Conservation (phyloP, 2,329 filamentous ascomycete genomes). For the Aspergillus awamori region DNA sequence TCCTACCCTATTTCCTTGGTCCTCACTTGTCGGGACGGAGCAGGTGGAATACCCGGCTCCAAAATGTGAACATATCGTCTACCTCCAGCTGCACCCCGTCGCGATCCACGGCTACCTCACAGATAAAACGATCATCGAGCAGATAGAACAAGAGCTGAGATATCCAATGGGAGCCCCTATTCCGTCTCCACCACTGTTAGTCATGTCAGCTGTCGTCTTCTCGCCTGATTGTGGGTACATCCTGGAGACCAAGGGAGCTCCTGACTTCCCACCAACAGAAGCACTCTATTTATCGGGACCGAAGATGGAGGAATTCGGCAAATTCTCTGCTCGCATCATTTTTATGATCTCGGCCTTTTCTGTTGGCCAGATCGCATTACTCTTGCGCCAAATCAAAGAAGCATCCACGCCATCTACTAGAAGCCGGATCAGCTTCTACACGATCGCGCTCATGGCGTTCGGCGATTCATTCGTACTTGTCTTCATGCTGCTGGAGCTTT, state of each 20-base stretch:
- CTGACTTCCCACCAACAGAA: slow-evolving; percentile 56
- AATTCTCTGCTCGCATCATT: slow-evolving; percentile 55
- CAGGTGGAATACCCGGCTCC: slow-evolving; percentile 58
- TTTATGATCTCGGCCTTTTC: slow-evolving; percentile 56
- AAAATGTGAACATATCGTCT: slow-evolving; percentile 87
- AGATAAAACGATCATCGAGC: slow-evolving; percentile 45
- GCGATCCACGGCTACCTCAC: slow-evolving; percentile 32
- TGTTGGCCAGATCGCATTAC: slow-evolving; percentile 57
- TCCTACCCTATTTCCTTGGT: slow-evolving; percentile 71
- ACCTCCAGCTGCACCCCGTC: slow-evolving; percentile 66
- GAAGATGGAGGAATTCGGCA: slow-evolving; percentile 60
- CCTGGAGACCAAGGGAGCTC: slow-evolving; percentile 62
- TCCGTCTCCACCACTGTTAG: slow-evolving; percentile 54
- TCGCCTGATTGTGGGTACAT: slow-evolving; percentile 70
- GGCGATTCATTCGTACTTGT: slow-evolving; percentile 64
- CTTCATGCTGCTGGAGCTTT: slow-evolving; percentile 59
- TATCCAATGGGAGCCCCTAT: slow-evolving; percentile 61
- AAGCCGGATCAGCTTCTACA: slow-evolving; percentile 66
- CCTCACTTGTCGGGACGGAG: slow-evolving; percentile 63
- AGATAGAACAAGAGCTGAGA: slow-evolving; percentile 62
- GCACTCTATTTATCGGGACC: slow-evolving; percentile 57
- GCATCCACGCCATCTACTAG: slow-evolving; percentile 66
- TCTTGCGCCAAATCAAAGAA: slow-evolving; percentile 66
- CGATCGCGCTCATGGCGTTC: slow-evolving; percentile 62
- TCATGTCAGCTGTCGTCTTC: slow-evolving; percentile 64